A percentile compares a stretch with the other conserved stretches of the same genome.
Evolutionary conservation across 2,329 filamentous ascomycete genomes (phyloP).

Genomic region (Colletotrichum nymphaeae): DNA sequence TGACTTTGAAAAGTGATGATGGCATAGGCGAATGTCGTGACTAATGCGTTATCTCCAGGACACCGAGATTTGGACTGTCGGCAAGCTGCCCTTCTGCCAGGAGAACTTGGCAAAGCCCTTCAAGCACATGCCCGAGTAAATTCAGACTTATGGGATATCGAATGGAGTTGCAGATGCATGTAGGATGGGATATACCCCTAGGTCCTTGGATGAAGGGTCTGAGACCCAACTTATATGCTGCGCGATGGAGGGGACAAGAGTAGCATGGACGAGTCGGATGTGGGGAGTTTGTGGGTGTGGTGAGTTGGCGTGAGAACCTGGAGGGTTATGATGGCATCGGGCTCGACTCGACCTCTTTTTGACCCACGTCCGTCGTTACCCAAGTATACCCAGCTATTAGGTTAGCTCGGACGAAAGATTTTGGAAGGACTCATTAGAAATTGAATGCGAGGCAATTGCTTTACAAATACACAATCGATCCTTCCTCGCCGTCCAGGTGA

Average conservation of each 20-base stretch:
- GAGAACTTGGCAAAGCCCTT: constrained; percentile 73
- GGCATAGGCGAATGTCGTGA: background rate
- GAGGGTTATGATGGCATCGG: constrained; percentile 29
- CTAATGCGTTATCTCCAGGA: constrained; percentile 51
- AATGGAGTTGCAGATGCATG: background rate
- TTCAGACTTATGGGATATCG: background rate
- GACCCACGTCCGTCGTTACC: constrained; percentile 15
- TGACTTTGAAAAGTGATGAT: background rate
- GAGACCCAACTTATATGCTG: constrained; percentile 11
- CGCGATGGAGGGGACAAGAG: background rate
- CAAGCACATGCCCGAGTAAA: constrained; percentile 70
- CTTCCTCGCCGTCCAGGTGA: background rate
- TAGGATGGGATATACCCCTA: background rate
- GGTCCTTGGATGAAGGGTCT: background rate
- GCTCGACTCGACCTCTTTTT: background rate
- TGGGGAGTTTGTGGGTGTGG: constrained; percentile 14
- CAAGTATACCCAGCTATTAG: background rate
- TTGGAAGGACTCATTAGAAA: background rate
- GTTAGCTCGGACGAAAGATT: background rate
- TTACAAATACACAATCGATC: background rate
- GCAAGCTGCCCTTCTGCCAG: constrained; percentile 78
- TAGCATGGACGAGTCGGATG: background rate
- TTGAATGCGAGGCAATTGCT: background rate
- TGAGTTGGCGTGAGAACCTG: constrained; percentile 32
- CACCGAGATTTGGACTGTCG: constrained; percentile 76